phyloP scores from a whole-genome alignment of 2,329 filamentous ascomycete genomes.

The Calonectria pteridis region DNA sequence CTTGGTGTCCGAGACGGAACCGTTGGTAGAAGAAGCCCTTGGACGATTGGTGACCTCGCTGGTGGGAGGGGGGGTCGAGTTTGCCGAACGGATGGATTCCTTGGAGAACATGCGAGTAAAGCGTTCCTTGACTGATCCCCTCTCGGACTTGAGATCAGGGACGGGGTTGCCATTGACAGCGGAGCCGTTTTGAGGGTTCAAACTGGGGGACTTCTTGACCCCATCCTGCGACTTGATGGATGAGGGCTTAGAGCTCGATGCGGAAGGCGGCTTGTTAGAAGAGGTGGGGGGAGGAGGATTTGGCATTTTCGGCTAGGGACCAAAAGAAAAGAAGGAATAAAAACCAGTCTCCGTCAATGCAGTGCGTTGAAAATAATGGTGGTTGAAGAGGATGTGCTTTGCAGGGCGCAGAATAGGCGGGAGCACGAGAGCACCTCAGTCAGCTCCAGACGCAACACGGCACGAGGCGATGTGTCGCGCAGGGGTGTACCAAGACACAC shows the following conservation, averaged over 20 bases:
- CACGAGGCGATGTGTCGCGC: conserved; percentile 40
- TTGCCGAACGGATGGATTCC: conserved; percentile 55
- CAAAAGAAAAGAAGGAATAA: conserved; percentile 10
- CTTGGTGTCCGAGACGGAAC: conserved; percentile 56
- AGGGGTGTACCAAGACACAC: conserved; percentile 35
- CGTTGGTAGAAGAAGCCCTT: conserved; percentile 52
- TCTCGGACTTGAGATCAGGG: conserved; percentile 56
- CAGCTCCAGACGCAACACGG: conserved; percentile 33
- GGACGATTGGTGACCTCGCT: conserved; percentile 50
- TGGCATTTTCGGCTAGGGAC: conserved; percentile 48
- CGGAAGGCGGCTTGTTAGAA: conserved; percentile 55
- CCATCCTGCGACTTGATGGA: conserved; percentile 63
- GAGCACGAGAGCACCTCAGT: conserved; percentile 31
- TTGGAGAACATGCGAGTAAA: conserved; percentile 76
- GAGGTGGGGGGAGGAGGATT: conserved; percentile 43
- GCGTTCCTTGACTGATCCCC: conserved; percentile 73
- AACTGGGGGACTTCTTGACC: conserved; percentile 55
- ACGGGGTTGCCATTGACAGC: conserved; percentile 43
- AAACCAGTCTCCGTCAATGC: background rate
- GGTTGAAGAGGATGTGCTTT: conserved; percentile 28
- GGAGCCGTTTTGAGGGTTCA: conserved; percentile 55
- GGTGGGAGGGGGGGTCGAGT: conserved; percentile 51
- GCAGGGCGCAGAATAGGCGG: conserved; percentile 31
- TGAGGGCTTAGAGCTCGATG: conserved; percentile 61
- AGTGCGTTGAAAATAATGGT: conserved; percentile 6